phyloP scores from a whole-genome alignment of 495 filamentous ascomycete genomes.

The Tuber microsphaerosporum region DNA sequence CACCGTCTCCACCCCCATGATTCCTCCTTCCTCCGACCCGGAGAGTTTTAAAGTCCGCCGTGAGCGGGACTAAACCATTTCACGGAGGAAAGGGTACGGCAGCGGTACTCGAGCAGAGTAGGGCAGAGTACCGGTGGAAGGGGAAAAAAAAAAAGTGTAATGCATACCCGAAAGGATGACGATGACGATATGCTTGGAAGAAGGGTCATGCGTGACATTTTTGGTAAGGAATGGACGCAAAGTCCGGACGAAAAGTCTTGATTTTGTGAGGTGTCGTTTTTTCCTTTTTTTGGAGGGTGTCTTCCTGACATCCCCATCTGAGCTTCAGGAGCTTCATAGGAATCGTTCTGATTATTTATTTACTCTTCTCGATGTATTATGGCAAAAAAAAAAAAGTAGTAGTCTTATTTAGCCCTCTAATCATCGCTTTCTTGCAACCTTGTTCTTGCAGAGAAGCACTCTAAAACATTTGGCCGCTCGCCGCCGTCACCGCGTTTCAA shows the following conservation, averaged over 20 bases:
- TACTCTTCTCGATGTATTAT: not conserved
- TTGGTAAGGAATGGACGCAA: constrained; percentile 27
- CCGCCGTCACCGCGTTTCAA: constrained; percentile 37
- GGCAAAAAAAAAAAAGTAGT: not conserved
- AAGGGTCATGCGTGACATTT: constrained; percentile 35
- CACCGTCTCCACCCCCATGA: not conserved
- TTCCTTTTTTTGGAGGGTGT: constrained; percentile 1
- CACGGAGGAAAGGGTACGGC: not conserved
- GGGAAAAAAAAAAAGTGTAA: not conserved
- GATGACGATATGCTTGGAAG: constrained; percentile 25
- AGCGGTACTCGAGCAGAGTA: not conserved
- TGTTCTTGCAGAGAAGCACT: not conserved
- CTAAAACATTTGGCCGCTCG: constrained; percentile 24
- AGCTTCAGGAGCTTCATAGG: not conserved
- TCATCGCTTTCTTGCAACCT: not conserved
- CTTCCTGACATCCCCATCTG: constrained; percentile 15
- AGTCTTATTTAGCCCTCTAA: not conserved
- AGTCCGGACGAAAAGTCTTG: constrained; percentile 39
- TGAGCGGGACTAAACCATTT: not conserved
- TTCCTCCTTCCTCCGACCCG: not conserved
- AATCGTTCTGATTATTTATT: not conserved
- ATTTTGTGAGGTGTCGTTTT: constrained; percentile 36
- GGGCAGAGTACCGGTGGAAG: not conserved
- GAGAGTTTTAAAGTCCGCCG: not conserved
- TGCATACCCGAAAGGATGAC: constrained; percentile 18